Base-by-base conservation (phyloP, 352 stramenopile species). In the Globisporangium sylvaticum region DNA sequence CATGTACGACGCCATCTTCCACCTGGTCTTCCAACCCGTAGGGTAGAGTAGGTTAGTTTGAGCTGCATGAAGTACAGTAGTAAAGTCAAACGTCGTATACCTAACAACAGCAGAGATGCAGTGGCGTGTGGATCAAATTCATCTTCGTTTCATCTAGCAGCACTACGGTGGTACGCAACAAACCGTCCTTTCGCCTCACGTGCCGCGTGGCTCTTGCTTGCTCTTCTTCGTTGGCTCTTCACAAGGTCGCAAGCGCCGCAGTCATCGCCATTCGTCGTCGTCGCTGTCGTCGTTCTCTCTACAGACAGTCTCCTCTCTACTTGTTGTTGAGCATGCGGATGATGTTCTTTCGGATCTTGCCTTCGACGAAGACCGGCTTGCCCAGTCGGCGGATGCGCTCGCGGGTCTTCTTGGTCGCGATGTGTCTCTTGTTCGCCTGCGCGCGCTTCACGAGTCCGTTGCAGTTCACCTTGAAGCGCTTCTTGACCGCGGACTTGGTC, bases 301-400 rank as follows among this genome's bases (percentile, higher is more conserved):
- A 37, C 31, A 37, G 48, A 12, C 48, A n/a, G n/a, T n/a, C n/a
- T 29, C 14, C 25, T 39, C 27, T 60, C 52, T 53, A 60, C 50
- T 70, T 63, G 55, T 83, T 84, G 77, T 62, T 67, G 22, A 94
- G 77, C 86, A 94, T 90, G 14, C 67, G 71, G 55, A 92, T 71
- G 37, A 94, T 74, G 78, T 94, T 94, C 79, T 94, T 94, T 68
- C 81, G 83, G 72, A 94, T 90, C 71, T 94, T 74, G 44, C 83
- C 82, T 56, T 83, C 60, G 31, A 92, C 71, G 61, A 89, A 87
- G 25, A 90, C 84, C 20, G 83, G 64, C 74, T 94, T 85, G 44
- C 84, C 84, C 18, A 92, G 79, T 29, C 84, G 83, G 48, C 83
- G 81, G 55, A 94, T 90, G 60, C 83, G 83, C 66, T 92, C 81